These are phyloP conservation scores for Tulasnella sp. DNA, from an alignment of 768 basidiomycete genomes.

Conservation along the genomic window DNA sequence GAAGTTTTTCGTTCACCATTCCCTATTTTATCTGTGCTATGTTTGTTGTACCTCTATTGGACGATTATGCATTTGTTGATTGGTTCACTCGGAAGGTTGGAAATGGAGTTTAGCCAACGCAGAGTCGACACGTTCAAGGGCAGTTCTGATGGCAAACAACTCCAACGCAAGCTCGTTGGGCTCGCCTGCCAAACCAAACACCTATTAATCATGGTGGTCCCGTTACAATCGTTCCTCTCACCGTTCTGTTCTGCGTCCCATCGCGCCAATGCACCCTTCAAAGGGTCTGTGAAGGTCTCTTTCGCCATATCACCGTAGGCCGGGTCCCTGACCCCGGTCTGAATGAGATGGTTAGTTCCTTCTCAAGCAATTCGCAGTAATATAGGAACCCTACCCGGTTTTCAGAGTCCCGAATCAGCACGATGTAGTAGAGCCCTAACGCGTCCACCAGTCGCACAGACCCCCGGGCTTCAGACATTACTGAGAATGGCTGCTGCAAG, in stretches of 20 bases:
- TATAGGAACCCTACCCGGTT: background rate
- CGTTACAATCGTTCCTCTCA: background rate
- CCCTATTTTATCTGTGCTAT: background rate
- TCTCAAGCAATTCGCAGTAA: background rate
- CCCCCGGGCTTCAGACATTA: background rate
- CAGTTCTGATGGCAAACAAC: constrained; percentile 1
- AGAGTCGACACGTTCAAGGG: constrained; percentile 17
- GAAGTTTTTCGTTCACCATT: background rate
- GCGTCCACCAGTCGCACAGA: constrained; percentile 22
- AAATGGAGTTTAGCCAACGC: background rate
- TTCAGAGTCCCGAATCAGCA: background rate
- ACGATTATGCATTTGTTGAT: background rate
- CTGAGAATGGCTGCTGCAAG: background rate
- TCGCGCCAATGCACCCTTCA: background rate
- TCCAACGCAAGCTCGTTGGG: background rate
- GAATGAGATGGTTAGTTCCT: background rate
- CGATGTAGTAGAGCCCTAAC: constrained; percentile 13
- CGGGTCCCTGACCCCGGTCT: background rate
- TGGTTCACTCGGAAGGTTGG: background rate
- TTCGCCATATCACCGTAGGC: background rate
- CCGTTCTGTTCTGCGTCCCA: background rate
- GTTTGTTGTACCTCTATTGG: background rate
- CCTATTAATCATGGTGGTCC: background rate
- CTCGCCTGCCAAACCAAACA: background rate
- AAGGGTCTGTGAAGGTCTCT: background rate